Percentiles rank a stretch among this genome's conserved stretches.
Conservation (phyloP, 106 monocot genomes). For the Gastrodia elata region DNA sequence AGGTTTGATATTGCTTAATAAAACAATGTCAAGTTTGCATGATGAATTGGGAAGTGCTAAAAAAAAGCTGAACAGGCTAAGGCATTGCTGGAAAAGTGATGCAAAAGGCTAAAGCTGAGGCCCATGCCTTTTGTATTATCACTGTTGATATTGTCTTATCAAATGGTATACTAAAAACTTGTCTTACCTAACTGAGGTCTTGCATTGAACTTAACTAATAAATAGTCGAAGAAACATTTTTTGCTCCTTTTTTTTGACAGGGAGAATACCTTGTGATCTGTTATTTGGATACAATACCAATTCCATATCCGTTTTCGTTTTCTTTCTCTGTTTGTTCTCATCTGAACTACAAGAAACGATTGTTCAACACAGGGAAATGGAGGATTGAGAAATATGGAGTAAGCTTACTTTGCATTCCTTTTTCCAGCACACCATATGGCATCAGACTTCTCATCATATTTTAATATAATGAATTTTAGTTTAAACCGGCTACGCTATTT, state of each 20-base stretch:
- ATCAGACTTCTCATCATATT: neutral
- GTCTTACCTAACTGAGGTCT: neutral
- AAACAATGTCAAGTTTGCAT: conserved; percentile 20
- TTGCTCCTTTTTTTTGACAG: neutral
- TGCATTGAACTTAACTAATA: neutral
- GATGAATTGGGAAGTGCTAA: conserved; percentile 31
- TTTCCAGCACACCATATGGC: neutral
- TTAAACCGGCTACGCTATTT: neutral
- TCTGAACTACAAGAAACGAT: neutral
- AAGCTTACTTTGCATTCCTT: neutral
- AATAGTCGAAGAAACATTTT: neutral
- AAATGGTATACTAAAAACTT: neutral
- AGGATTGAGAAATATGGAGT: neutral
- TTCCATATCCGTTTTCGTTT: neutral
- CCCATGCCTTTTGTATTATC: neutral
- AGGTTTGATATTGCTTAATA: conserved; percentile 40
- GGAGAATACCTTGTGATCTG: neutral
- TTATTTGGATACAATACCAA: neutral
- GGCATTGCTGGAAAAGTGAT: conserved; percentile 20
- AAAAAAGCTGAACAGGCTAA: conserved; percentile 50
- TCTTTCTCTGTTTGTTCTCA: neutral
- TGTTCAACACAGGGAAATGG: neutral
- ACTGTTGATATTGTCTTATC: neutral
- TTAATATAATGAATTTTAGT: neutral
- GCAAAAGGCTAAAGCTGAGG: neutral